These are phyloP conservation scores for Neonectria punicea DNA, from an alignment of 2,329 filamentous ascomycete genomes.

Conservation along the genomic window DNA sequence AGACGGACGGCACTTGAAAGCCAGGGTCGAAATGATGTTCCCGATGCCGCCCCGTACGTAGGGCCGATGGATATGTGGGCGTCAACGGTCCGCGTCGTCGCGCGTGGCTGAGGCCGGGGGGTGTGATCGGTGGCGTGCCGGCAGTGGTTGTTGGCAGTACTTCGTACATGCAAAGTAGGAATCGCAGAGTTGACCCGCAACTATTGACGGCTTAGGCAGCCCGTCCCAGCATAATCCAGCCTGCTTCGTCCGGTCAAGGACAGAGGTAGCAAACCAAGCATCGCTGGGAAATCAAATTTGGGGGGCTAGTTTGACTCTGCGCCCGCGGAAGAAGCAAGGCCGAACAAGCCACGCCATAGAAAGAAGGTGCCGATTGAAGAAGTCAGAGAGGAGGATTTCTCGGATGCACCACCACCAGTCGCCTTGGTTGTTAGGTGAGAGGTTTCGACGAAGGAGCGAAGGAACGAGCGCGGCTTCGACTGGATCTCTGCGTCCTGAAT, in stretches of 20 bases:
- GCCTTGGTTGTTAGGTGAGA: not conserved
- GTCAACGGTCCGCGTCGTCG: conserved; percentile 20
- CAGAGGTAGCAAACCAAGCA: conserved; percentile 9
- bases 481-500: not conserved
- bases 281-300: conserved; percentile 1
- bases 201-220: conserved; percentile 11
- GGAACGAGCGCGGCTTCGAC: not conserved
- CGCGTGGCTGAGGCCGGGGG: conserved; percentile 10
- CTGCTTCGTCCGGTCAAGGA: not conserved
- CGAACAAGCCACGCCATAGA: conserved; percentile 13
- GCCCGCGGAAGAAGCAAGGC: conserved; percentile 3
- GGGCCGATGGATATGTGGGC: conserved; percentile 26
- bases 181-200: not conserved
- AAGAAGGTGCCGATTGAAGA: not conserved
- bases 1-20: conserved; percentile 33
- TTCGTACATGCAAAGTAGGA: not conserved
- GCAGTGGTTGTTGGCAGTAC: conserved; percentile 3
- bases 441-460: not conserved
- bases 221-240: not conserved
- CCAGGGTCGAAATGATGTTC: conserved; percentile 25
- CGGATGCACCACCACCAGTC: not conserved
- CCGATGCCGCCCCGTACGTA: conserved; percentile 23
- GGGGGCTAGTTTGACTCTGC: conserved; percentile 9
- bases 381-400: not conserved
- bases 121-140: conserved; percentile 12